These are phyloP conservation scores for Linum trigynum DNA, from an alignment of 345 rosid genomes.

Conservation along the genomic window DNA sequence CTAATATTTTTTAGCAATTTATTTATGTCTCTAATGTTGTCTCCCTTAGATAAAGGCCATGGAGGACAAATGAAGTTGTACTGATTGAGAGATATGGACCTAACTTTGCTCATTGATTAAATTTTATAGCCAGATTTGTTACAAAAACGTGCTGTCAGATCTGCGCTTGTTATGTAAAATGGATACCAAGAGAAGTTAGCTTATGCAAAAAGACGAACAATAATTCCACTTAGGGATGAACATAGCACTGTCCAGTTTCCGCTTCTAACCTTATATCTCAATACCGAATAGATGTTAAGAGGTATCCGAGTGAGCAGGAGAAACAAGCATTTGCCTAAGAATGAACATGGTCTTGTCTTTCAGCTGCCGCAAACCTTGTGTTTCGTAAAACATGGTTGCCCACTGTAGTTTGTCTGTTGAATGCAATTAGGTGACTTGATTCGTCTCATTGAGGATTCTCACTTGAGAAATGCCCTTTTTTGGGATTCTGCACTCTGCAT, in stretches of 20 bases:
- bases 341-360: background rate
- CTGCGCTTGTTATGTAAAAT: background rate
- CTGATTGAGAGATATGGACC: background rate
- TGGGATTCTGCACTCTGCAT: background rate
- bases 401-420: background rate
- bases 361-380: background rate
- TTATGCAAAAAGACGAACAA: background rate
- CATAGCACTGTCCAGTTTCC: too few relatives aligned
- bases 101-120: background rate
- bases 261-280: too few relatives aligned
- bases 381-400: background rate
- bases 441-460: background rate
- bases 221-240: too few relatives aligned
- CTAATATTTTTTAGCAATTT: too few relatives aligned
- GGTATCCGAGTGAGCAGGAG: too few relatives aligned
- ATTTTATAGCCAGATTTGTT: background rate
- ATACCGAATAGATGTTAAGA: too few relatives aligned
- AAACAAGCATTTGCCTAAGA: too few relatives aligned
- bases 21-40: background rate
- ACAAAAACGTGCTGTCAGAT: background rate
- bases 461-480: background rate
- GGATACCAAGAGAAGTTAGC: background rate
- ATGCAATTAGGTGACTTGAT: background rate
- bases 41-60: background rate
- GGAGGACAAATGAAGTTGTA: background rate